phyloP scores from a whole-genome alignment of 495 filamentous ascomycete genomes.

The Viridothelium virens region DNA sequence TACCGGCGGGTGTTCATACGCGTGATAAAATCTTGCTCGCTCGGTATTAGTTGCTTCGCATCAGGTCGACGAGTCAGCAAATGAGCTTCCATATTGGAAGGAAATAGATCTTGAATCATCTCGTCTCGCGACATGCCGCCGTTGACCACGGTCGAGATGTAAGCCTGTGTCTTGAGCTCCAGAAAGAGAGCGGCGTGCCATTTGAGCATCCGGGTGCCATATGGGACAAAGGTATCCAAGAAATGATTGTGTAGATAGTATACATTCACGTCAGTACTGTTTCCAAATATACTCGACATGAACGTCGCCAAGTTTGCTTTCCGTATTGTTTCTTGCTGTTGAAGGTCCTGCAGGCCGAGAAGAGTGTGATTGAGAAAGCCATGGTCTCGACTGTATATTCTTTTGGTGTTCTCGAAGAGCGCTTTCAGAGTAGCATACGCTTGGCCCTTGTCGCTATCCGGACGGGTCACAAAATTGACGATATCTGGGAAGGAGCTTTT shows the following conservation, averaged over 20 bases:
- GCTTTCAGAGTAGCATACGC: slow-evolving; percentile 73
- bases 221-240: slow-evolving; percentile 73
- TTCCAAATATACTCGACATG: slow-evolving; percentile 73
- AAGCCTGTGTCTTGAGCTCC: slow-evolving; percentile 78
- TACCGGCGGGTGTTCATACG: slow-evolving; percentile 56
- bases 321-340: slow-evolving; percentile 55
- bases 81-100: slow-evolving; percentile 55
- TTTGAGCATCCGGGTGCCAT: slow-evolving; percentile 62
- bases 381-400: slow-evolving; percentile 61
- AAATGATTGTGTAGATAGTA: slow-evolving; percentile 79
- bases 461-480: slow-evolving; percentile 61
- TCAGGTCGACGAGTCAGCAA: slow-evolving; percentile 59
- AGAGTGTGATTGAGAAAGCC: slow-evolving; percentile 66
- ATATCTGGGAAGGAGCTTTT: slow-evolving; percentile 65
- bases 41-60: slow-evolving; percentile 53
- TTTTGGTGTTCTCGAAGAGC: slow-evolving; percentile 74
- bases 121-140: slow-evolving; percentile 54
- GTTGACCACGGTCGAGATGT: slow-evolving; percentile 60
- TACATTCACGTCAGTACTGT: slow-evolving; percentile 66
- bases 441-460: slow-evolving; percentile 66
- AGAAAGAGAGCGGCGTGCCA: slow-evolving; percentile 66
- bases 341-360: slow-evolving; percentile 50
- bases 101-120: slow-evolving; percentile 67
- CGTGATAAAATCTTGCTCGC: slow-evolving; percentile 67
- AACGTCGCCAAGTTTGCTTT: slow-evolving; percentile 85